These are phyloP conservation scores for Xylaria acuta DNA, from an alignment of 495 filamentous ascomycete species.

Conservation along the genomic window DNA sequence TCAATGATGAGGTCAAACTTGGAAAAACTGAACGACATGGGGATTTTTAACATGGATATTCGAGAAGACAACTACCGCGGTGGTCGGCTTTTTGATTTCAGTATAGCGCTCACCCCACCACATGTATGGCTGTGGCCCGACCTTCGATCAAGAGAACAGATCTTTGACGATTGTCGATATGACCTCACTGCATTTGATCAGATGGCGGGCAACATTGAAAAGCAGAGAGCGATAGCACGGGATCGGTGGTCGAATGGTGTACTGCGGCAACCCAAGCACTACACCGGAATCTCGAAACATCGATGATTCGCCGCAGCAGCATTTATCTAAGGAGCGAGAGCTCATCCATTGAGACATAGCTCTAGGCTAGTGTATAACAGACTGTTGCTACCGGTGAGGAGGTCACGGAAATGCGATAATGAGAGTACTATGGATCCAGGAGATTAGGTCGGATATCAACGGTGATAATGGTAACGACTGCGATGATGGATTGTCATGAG, in stretches of 20 bases:
- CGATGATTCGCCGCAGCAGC: background rate
- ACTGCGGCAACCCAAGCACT: background rate
- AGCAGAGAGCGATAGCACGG: background rate
- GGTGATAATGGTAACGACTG: no score
- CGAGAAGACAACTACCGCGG: background rate
- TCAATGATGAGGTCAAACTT: background rate
- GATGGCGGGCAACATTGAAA: background rate
- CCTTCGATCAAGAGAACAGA: background rate
- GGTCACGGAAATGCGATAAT: background rate
- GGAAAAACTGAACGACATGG: background rate
- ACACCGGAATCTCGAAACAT: background rate
- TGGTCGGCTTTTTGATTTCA: conserved; percentile 10
- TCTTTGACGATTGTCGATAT: background rate
- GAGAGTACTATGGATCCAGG: background rate
- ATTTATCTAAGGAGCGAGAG: no score
- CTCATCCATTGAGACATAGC: background rate
- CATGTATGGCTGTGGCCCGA: background rate
- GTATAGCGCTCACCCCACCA: background rate
- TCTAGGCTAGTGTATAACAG: background rate
- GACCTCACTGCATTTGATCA: background rate
- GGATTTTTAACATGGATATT: conserved; percentile 8
- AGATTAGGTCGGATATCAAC: background rate
- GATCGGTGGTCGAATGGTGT: background rate
- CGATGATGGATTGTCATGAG: background rate
- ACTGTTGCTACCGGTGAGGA: background rate